phyloP scores from a whole-genome alignment of 1,139 yeast species.

The Pichiaceae sp. region DNA sequence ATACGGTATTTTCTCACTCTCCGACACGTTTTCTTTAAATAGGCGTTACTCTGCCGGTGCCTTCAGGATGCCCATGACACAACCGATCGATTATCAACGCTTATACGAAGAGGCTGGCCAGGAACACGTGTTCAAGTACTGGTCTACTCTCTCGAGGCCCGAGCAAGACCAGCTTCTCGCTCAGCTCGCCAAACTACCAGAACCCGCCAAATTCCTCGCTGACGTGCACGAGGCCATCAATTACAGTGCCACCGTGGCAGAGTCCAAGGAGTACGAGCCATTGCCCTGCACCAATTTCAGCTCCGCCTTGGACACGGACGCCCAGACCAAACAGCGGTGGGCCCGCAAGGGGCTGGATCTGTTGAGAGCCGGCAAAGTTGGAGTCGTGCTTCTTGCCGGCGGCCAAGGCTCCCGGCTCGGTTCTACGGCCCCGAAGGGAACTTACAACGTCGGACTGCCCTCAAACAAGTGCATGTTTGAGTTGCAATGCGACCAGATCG shows the following conservation, averaged over 20 bases:
- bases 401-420: conserved; percentile 98
- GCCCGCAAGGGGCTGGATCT: conserved; percentile 54
- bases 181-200: conserved; percentile 34
- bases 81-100: conserved; percentile 7
- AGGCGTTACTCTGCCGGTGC: background rate
- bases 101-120: conserved; percentile 21
- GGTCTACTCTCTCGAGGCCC: conserved; percentile 26
- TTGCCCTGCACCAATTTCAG: conserved; percentile 37
- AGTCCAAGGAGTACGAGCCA: conserved; percentile 36
- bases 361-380: conserved; percentile 67
- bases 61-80: background rate
- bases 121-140: conserved; percentile 30
- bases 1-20: too few species aligned
- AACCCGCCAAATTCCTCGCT: conserved; percentile 32
- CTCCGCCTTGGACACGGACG: conserved; percentile 36
- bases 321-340: conserved; percentile 38
- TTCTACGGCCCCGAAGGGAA: conserved; percentile 85
- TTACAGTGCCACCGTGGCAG: conserved; percentile 26
- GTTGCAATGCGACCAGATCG: conserved; percentile 83
- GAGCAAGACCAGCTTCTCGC: conserved; percentile 27
- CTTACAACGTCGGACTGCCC: conserved; percentile 81
- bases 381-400: conserved; percentile 89
- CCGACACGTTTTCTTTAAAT: background rate
- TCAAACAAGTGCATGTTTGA: conserved; percentile 80
- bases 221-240: conserved; percentile 44